Conservation (phyloP, 1,284 basidiomycete species). For the Xerocomus cyaneibrunnescens region DNA sequence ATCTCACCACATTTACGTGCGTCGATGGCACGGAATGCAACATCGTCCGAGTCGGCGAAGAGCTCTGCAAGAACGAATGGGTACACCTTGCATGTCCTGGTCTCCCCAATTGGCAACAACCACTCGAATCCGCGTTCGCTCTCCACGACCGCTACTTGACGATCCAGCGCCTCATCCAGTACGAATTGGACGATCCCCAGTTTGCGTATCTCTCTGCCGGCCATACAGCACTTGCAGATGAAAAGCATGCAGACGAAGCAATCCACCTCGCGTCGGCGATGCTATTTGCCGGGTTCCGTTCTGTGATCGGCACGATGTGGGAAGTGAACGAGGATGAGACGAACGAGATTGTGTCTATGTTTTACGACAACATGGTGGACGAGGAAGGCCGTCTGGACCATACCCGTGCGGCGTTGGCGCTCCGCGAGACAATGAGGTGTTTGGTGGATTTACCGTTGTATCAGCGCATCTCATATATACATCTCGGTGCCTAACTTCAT, state of each 20-base stretch:
- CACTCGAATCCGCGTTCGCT: background rate
- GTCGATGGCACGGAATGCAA: background rate
- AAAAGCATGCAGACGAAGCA: background rate
- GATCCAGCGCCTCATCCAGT: background rate
- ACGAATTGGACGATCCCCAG: background rate
- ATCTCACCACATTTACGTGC: background rate
- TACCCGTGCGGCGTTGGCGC: too few species aligned
- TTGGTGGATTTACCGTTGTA: background rate
- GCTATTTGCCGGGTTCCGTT: conserved; percentile 1
- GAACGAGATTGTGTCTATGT: background rate
- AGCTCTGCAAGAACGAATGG: background rate
- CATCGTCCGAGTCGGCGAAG: background rate
- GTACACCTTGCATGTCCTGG: background rate
- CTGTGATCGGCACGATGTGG: background rate
- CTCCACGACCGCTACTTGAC: background rate
- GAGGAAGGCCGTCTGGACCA: background rate
- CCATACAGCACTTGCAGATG: background rate
- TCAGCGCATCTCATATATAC: background rate
- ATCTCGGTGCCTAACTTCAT: background rate
- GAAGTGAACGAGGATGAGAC: background rate
- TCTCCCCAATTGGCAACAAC: too few species aligned
- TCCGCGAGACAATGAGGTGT: background rate
- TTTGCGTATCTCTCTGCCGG: background rate
- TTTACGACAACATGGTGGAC: background rate
- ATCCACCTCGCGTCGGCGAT: conserved; percentile 7